A percentile compares a stretch with the other conserved stretches of the same genome.
Evolutionary conservation across 75 land plant genomes (phyloP).

Genomic region (Ceratopteris richardii): DNA sequence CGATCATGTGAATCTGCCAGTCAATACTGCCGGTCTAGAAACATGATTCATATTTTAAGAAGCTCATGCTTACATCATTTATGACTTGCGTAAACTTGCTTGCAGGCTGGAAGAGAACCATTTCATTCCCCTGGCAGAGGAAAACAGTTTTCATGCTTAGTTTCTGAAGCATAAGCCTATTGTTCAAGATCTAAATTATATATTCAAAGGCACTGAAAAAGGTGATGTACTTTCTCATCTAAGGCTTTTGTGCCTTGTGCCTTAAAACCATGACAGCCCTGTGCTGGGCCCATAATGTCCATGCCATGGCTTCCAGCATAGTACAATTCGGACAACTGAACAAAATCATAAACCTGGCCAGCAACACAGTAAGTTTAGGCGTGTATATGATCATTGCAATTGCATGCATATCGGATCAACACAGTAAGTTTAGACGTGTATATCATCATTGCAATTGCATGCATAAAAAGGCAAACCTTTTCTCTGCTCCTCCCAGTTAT

Average conservation of each 20-base stretch:
- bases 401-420: not conserved
- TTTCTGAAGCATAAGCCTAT: not conserved
- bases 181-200: not conserved
- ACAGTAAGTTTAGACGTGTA: not conserved
- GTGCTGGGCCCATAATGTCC: constrained; percentile 62
- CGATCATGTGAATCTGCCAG: not conserved
- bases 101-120: constrained; percentile 58
- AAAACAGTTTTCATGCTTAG: not conserved
- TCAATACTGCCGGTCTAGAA: not conserved
- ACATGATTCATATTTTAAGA: not conserved
- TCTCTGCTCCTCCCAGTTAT: constrained; percentile 55
- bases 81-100: constrained; percentile 54
- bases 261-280: constrained; percentile 14
- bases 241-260: constrained; percentile 19
- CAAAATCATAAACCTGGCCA: constrained; percentile 68
- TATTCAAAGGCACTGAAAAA: not conserved
- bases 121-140: constrained; percentile 42
- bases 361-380: not conserved
- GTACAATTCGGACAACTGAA: constrained; percentile 49
- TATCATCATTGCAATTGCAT: too few species aligned
- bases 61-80: constrained; percentile 54
- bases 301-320: constrained; percentile 95
- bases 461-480: constrained; percentile 31
- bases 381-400: too few species aligned
- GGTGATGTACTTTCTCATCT: not conserved